Conservation (phyloP, 179 eudicot genomes). For the Spinacia oleracea region DNA sequence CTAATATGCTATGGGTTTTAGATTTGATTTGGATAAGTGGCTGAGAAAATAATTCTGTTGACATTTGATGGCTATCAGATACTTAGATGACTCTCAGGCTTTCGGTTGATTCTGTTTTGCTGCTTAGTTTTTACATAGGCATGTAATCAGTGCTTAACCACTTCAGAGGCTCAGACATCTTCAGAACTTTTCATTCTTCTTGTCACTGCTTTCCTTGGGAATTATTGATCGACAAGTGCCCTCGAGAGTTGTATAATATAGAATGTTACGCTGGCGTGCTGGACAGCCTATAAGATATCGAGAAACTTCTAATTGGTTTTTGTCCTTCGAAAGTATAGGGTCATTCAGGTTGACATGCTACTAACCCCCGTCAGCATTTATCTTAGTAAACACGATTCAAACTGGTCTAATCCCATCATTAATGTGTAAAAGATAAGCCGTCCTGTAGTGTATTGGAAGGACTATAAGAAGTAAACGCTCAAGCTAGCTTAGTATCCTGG, state of each 20-base stretch:
- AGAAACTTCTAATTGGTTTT: background rate
- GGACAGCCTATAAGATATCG: background rate
- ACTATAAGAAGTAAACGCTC: no score
- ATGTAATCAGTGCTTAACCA: background rate
- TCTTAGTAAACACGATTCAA: background rate
- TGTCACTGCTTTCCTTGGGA: background rate
- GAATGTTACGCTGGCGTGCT: no score
- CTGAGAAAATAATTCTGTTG: background rate
- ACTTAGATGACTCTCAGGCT: no score
- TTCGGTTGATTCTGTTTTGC: no score
- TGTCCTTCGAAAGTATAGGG: background rate
- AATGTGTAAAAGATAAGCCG: no score
- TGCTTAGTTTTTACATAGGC: background rate
- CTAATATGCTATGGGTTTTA: background rate
- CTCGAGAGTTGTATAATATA: no score
- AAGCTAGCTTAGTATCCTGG: no score
- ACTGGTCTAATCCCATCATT: background rate
- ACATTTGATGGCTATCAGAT: background rate
- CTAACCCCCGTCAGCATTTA: background rate
- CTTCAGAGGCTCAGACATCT: background rate
- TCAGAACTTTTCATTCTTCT: background rate
- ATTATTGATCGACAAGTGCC: background rate
- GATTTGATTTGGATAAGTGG: background rate
- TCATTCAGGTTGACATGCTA: no score
- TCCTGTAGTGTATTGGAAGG: no score